phyloP scores from a whole-genome alignment of 257 asterid genomes.

The Solanum habrochaites region DNA sequence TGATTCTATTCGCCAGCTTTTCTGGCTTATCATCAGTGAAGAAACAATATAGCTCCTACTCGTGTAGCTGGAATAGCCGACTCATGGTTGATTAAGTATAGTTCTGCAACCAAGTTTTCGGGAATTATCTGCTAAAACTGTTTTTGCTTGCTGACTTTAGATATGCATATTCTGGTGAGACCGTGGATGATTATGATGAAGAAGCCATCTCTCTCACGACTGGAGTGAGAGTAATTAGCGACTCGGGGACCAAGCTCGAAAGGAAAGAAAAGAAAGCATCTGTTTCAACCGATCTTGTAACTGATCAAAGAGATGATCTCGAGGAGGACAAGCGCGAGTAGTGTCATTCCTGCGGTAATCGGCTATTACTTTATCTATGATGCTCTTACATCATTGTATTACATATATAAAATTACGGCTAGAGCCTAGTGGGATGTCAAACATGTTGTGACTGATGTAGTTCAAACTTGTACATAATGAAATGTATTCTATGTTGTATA shows the following conservation, averaged over 20 bases:
- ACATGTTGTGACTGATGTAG: background rate
- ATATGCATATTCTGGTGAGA: conserved; percentile 20
- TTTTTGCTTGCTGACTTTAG: background rate
- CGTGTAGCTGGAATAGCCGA: background rate
- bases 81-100: background rate
- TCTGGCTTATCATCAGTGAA: background rate
- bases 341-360: background rate
- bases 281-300: conserved; percentile 1
- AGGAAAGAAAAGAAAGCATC: conserved; percentile 20
- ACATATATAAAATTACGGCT: background rate
- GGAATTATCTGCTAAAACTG: background rate
- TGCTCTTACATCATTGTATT: background rate
- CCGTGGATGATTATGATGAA: conserved; percentile 22
- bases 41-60: background rate
- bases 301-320: conserved; percentile 8
- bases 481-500: background rate
- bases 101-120: background rate
- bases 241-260: conserved; percentile 18
- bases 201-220: conserved; percentile 27
- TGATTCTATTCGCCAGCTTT: background rate
- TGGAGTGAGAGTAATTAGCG: conserved; percentile 13
- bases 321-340: conserved; percentile 30
- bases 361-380: background rate
- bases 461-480: background rate
- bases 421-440: background rate